Percentiles rank a stretch among this genome's conserved stretches.
Conservation (phyloP, 148 eudicot genomes). For the Fagopyrum homotropicum region DNA sequence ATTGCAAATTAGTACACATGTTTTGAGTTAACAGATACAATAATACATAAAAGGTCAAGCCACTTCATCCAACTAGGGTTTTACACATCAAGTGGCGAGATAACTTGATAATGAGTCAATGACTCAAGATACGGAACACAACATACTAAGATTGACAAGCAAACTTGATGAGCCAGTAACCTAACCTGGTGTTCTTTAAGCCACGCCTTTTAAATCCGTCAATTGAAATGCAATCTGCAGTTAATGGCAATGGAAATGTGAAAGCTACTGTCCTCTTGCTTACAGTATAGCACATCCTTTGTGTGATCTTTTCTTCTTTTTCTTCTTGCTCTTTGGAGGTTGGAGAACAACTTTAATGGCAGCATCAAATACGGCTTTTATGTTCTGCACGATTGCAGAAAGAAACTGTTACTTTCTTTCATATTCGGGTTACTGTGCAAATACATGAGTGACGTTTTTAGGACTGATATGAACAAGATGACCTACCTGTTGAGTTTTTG, state of each 20-base stretch:
- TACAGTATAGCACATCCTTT: constrained; percentile 66
- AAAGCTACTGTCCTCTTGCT: constrained; percentile 12
- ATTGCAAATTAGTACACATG: neutral
- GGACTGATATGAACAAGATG: neutral
- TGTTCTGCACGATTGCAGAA: constrained; percentile 45
- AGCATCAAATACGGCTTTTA: constrained; percentile 84
- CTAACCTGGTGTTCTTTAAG: neutral
- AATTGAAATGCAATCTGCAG: neutral
- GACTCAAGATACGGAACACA: neutral
- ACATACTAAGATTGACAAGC: neutral
- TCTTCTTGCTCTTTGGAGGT: constrained; percentile 83
- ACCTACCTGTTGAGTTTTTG: constrained; percentile 82
- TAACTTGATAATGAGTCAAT: neutral
- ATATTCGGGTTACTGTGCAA: neutral
- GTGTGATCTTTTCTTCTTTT: constrained; percentile 78
- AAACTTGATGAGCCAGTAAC: neutral
- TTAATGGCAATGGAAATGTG: neutral
- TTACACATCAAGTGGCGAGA: neutral
- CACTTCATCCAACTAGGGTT: neutral
- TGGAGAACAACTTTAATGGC: constrained; percentile 87
- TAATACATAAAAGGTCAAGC: constrained; percentile 3
- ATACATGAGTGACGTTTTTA: neutral
- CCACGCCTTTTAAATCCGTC: neutral
- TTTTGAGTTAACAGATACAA: neutral
- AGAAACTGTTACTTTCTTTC: neutral